A percentile compares a stretch with the other conserved stretches of the same genome.
phyloP scores from a whole-genome alignment of 495 filamentous ascomycete genomes.

The Penicillium paradoxum region DNA sequence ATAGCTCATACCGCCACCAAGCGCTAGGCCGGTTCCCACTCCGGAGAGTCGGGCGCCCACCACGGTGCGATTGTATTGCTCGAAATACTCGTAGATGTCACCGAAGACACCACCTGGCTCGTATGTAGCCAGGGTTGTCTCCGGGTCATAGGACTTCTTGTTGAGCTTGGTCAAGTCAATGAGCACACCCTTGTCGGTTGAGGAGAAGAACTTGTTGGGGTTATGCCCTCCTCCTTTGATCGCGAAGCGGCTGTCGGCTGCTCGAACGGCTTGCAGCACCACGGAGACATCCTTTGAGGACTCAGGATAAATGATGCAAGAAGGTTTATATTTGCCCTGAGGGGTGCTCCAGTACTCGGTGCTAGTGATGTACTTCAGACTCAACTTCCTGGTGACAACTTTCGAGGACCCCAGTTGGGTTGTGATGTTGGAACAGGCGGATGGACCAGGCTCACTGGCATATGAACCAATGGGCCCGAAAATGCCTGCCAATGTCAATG shows the following conservation, averaged over 20 bases:
- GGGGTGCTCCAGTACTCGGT: constrained; percentile 44
- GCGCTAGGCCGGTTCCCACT: constrained; percentile 30
- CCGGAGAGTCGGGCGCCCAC: constrained; percentile 30
- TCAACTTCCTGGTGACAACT: constrained; percentile 15
- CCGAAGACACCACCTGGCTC: constrained; percentile 30
- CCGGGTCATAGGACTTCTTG: constrained; percentile 24
- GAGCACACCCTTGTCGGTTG: constrained; percentile 38
- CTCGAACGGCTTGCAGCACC: constrained; percentile 21
- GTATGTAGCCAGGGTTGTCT: constrained; percentile 30
- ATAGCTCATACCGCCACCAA: constrained; percentile 34
- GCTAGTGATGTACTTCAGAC: constrained; percentile 14
- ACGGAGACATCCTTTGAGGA: constrained; percentile 25
- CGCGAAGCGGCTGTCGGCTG: constrained; percentile 36
- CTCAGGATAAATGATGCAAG: constrained; percentile 29
- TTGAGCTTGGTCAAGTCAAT: constrained; percentile 36
- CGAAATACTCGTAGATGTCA: constrained; percentile 29
- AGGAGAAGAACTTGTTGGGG: constrained; percentile 37
- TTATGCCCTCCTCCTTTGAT: constrained; percentile 45
- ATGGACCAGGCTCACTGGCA: constrained; percentile 9
- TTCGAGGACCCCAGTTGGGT: constrained; percentile 19
- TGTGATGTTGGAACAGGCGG: constrained; percentile 22
- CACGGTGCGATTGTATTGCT: constrained; percentile 26
- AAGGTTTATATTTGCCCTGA: constrained; percentile 29
- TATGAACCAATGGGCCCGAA: constrained; percentile 3
- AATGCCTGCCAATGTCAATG: constrained; percentile 7